Base-by-base conservation (phyloP, 495 filamentous ascomycete species). In the Penicillium chermesinum region DNA sequence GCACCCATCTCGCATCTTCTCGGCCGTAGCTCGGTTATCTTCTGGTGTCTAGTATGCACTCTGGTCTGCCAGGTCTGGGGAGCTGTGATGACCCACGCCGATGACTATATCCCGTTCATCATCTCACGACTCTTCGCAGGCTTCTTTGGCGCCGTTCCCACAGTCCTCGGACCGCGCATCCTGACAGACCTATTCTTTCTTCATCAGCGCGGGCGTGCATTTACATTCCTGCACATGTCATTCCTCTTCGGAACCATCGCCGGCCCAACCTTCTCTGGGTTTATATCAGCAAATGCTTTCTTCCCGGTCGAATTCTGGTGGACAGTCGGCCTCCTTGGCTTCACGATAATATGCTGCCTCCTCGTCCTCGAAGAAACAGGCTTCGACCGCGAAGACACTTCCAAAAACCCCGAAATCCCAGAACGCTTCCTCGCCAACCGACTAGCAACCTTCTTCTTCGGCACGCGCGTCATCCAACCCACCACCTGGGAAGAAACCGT, bases 281-380 rank as follows among this genome's bases (percentile, higher is more conserved):
- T 76, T 40, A 69, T 78, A 45, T 64, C 69, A 0, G 57, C 64
- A 0, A 51, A 62, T n/a, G 54, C 50, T 0, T 65, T 66, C 13
- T 79, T 73, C 65, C 62, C 66, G 0, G 57, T 70, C 6, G 65
- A 70, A 45, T 77, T 74, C 57, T 80, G 77, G 75, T 79, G 75
- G 75, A 71, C 69, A 0, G 59, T 77, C 1, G 71, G 62, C 7
- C 46, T 72, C 0, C 49, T 71, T 1, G 72, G 66, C 2, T 58
- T 68, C 17, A 59, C 71, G 6, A 60, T 71, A 14, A 57, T 76
- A 15, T 55, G 68, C n/a, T 62, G 72, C 7, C 70, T 78, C 27
- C 35, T 63, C 21, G 71, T 72, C 44, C 57, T 76, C 4, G 70
- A 78, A 44, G 74, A 80, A 27, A 78, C 74, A 0, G 57, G 56